Base-by-base conservation (phyloP, 2,329 filamentous ascomycete genomes). In the Biscogniauxia marginata region DNA sequence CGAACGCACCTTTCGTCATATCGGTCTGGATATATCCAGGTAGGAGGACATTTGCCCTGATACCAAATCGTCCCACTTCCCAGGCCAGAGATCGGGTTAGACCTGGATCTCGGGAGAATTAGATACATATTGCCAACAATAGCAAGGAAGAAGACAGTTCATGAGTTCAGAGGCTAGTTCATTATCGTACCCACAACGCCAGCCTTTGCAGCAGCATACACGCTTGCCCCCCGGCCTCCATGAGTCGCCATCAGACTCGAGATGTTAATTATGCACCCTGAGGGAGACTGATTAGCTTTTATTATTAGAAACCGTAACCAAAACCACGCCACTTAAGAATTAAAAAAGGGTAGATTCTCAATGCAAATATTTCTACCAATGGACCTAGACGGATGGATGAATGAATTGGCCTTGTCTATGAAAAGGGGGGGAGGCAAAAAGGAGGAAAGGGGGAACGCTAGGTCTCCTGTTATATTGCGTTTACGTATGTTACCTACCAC, bases 1-100 rank as follows among this genome's bases (percentile, higher is more conserved):
- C 57, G 22, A 54, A 22, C 76, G 74, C 74, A 93, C 90, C 78
- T 70, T 82, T 74, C 63, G 88, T 91, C 90, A 96, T 96, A 49
- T 85, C 82, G 47, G 90, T 93, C 55, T 89, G 79, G 63, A 96
- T 87, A 76, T 93, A 96, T 6, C 91, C 91, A 1, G 91, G 91
- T 45, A 93, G 76, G 61, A 96, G 84, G 23, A 87, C 87, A 74
- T 96, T 96, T 48, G 90, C 88, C 24, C 92, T 81, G 56, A 96
- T 81, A 49, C 82, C 81, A 49, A 78, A 76, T 58, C 77, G 74
- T 51, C 82, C 83, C 64, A 87, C 73, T 73, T 91, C 86, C 50
- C 75, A 78, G 45, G 85, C 85, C 3, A 91, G 75, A 54, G 86
- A 83, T 56, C 86, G 81, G 20, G 87, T 92, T 64, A 91, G 81